Percentiles rank a stretch among this genome's conserved stretches.
phyloP scores from a whole-genome alignment of 2,329 filamentous ascomycete genomes.

The Fusarium albidum region DNA sequence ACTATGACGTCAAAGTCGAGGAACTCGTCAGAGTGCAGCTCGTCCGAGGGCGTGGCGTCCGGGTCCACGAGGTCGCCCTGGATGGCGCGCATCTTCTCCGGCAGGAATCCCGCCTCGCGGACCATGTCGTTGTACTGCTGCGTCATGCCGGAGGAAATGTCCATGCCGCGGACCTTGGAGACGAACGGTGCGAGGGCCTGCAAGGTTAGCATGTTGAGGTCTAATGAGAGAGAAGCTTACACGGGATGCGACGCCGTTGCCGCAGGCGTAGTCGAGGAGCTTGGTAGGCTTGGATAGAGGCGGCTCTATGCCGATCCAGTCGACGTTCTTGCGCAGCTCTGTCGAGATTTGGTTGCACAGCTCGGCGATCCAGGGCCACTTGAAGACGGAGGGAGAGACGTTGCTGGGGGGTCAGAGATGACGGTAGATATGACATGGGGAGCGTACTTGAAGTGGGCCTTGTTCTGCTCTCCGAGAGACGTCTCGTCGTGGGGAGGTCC shows the following conservation, averaged over 20 bases:
- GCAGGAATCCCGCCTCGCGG: constrained; percentile 29
- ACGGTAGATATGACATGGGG: neutral
- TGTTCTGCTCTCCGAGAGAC: constrained; percentile 36
- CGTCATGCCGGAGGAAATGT: constrained; percentile 46
- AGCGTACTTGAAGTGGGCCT: constrained; percentile 40
- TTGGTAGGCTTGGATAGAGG: constrained; percentile 15
- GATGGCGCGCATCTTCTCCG: constrained; percentile 42
- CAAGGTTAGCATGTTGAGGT: neutral
- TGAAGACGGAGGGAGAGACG: constrained; percentile 23
- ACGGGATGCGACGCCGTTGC: constrained; percentile 41
- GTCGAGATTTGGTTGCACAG: constrained; percentile 37
- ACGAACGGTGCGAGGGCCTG: constrained; percentile 45
- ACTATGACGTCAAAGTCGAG: constrained; percentile 44
- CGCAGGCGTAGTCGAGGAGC: constrained; percentile 45
- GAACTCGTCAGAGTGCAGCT: constrained; percentile 32
- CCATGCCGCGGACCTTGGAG: constrained; percentile 44
- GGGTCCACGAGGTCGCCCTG: constrained; percentile 42
- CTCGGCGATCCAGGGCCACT: constrained; percentile 37
- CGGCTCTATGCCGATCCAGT: constrained; percentile 37
- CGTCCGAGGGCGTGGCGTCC: constrained; percentile 27
- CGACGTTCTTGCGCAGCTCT: constrained; percentile 36
- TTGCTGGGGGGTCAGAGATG: constrained; percentile 26
- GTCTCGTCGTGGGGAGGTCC: constrained; percentile 22
- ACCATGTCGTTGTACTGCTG: constrained; percentile 44
- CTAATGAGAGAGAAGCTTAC: constrained; percentile 19